Evolutionary conservation across 176 grass and related monocot species (phyloP).

Genomic region (Cymbopogon citratus): DNA sequence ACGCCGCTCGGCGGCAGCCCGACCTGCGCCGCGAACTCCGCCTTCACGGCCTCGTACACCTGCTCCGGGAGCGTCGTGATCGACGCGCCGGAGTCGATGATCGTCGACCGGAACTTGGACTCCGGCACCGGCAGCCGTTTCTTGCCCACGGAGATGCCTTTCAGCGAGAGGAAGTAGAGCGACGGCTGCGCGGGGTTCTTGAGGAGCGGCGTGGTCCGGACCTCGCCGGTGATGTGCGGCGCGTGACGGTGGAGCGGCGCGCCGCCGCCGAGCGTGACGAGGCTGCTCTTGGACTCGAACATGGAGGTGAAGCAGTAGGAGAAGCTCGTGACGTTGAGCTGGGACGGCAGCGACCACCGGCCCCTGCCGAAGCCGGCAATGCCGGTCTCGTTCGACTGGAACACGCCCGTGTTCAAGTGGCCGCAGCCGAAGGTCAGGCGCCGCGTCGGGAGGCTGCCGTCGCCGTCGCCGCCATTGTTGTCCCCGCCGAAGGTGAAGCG

Average conservation of each 20-base stretch:
- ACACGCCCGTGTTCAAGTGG: slow-evolving; percentile 56
- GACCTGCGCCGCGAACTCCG: slow-evolving; percentile 53
- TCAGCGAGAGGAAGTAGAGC: slow-evolving; percentile 61
- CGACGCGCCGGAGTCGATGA: slow-evolving; percentile 79
- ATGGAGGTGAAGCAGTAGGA: slow-evolving; percentile 83
- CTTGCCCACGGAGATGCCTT: slow-evolving; percentile 51
- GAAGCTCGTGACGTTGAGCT: slow-evolving; percentile 56
- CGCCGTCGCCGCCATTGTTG: background rate
- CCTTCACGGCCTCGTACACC: slow-evolving; percentile 52
- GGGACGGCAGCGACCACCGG: slow-evolving; percentile 38
- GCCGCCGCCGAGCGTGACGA: slow-evolving; percentile 68
- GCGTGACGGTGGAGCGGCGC: slow-evolving; percentile 17
- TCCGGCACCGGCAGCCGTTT: slow-evolving; percentile 39
- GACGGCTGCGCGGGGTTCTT: slow-evolving; percentile 42
- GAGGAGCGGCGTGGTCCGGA: slow-evolving; percentile 40
- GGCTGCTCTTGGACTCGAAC: slow-evolving; percentile 51
- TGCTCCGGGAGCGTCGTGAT: slow-evolving; percentile 51
- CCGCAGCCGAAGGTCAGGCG: slow-evolving; percentile 69
- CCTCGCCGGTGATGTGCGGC: background rate
- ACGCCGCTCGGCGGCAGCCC: slow-evolving; percentile 20
- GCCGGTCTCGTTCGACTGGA: slow-evolving; percentile 65
- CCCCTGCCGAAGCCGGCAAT: slow-evolving; percentile 73
- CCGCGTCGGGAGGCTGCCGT: background rate
- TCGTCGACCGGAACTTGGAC: slow-evolving; percentile 26
- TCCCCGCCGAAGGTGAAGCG: slow-evolving; percentile 36